Evolutionary conservation across 148 eudicot species (phyloP), one percentile per base, ranked within the genome.

Genomic region (Vaccinium vitisidaea): DNA sequence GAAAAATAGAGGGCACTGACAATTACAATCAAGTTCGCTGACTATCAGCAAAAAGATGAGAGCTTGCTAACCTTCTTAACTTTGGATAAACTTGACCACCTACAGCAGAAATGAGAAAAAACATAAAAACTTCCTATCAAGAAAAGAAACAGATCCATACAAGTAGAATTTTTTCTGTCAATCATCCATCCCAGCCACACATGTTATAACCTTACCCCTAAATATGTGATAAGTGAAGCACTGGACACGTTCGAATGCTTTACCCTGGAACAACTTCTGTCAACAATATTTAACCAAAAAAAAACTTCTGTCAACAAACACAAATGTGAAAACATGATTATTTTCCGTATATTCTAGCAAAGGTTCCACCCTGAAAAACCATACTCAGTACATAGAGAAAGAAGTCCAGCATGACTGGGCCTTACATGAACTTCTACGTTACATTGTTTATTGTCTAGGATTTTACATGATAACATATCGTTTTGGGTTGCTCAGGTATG

Each of bases 231-330:
- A 36, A 5, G 49, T 73, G 76, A 73, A 73, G 76, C 49, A 13
- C 49, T 73, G 49, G 76, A 73, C 9, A 5, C 4, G 11, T 36
- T 73, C 6, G 36, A 73, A 73, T 15, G 19, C 76, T 73, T 36
- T 73, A n/a, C 77, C 49, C 49, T 32, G 77, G 77, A 73, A 73
- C 36, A 21, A 16, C 46, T 36, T 73, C 77, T 73, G 77, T 73
- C 46, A 73, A 73, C 39, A 36, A 2, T 36, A 36, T 2, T 36
- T 36, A 36, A 36, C 39, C 3, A 2, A 36, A 36, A 36, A 36
- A 36, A 36, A 36, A 36, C 39, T 36, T 36, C 3, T 2, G 39
- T 36, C 39, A 36, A 36, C 21, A 43, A 73, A 73, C 21, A 73
- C 21, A 21, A 36, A 73, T 73, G 4, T 73, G 39, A 73, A 15